Percentiles rank a stretch among this genome's conserved stretches.
phyloP scores from a whole-genome alignment of 768 basidiomycete genomes.

The Collybia sordida region DNA sequence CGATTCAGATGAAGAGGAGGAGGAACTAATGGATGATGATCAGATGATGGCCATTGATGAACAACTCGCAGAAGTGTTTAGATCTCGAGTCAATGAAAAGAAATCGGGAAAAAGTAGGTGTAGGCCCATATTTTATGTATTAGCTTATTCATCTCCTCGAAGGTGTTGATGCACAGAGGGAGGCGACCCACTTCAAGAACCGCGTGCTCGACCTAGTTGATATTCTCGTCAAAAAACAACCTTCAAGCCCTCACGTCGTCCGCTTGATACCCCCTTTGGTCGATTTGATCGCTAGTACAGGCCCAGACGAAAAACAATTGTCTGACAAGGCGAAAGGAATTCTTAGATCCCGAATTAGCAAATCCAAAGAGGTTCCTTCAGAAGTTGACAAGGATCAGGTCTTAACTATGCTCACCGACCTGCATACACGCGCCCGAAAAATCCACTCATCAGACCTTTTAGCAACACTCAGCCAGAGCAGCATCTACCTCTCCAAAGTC shows the following conservation, averaged over 20 bases:
- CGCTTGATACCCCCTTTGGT: slow-evolving; percentile 75
- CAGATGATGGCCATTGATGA: slow-evolving; percentile 98
- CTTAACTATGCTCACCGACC: slow-evolving; percentile 49
- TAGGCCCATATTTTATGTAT: background rate
- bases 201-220: slow-evolving; percentile 95
- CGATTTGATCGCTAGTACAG: slow-evolving; percentile 64
- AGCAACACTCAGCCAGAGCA: slow-evolving; percentile 64
- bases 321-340: slow-evolving; percentile 85
- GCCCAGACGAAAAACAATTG: slow-evolving; percentile 83
- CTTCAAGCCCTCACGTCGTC: slow-evolving; percentile 66
- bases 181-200: slow-evolving; percentile 95
- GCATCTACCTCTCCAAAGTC: slow-evolving; percentile 65
- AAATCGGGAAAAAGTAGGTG: slow-evolving; percentile 64
- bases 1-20: slow-evolving; percentile 57
- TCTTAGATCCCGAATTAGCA: slow-evolving; percentile 69
- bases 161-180: slow-evolving; percentile 74
- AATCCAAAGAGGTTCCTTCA: slow-evolving; percentile 66
- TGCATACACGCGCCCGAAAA: slow-evolving; percentile 75
- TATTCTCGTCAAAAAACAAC: slow-evolving; percentile 74
- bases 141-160: background rate
- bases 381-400: slow-evolving; percentile 43
- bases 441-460: slow-evolving; percentile 61
- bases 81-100: slow-evolving; percentile 57
- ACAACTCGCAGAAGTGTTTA: slow-evolving; percentile 87
- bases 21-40: slow-evolving; percentile 90